Base-by-base conservation (phyloP, 495 filamentous ascomycete species). In the Hypoxylon lienhwacheense region DNA sequence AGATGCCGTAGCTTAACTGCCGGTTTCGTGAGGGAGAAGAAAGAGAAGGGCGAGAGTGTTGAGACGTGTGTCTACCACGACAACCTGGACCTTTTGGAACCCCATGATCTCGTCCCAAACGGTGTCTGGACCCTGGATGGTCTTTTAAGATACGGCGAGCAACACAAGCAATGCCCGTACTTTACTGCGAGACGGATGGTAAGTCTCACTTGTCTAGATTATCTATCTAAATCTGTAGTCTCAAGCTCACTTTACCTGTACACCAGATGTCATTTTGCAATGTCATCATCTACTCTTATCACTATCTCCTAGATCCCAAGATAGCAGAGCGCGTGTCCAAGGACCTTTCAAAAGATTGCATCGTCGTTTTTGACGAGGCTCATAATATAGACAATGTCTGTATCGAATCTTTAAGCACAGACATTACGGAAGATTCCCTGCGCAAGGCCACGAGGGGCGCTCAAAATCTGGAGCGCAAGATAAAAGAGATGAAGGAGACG, bases 321-420 rank as follows among this genome's bases (percentile, higher is more conserved):
- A 99, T 99, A 61, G 91, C 93, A 16, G 93, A 99, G 67, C 79
- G 93, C 41, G 93, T 99, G 2, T 97, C 95, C 1, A 90, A 88
- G 67, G 92, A 99, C 62, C 79, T 99, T 4, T 96, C 93, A 4
- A 97, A 96, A 53, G 93, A 99, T 67, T 96, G 91, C 66, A 99
- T 99, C 20, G 89, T 99, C 11, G 95, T 99, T 10, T 99, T 99
- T 59, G 93, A 99, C 65, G 93, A 99, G 63, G 93, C 93, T 14
- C 93, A 99, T 70, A 99, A 99, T 55, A 99, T 99, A 61, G 93
- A 99, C 77, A 99, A 99, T 68, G 93, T 99, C 41, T 97, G 95
- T 68, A 99, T 99, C 54, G 93, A 99, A 62, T 95, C 93, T 8
- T 77, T 97, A 15, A 97, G 92, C 63, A 96, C 96, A 20, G 93